Evolutionary conservation across 1,284 basidiomycete species (phyloP).

Genomic region (Mycena citricolor): DNA sequence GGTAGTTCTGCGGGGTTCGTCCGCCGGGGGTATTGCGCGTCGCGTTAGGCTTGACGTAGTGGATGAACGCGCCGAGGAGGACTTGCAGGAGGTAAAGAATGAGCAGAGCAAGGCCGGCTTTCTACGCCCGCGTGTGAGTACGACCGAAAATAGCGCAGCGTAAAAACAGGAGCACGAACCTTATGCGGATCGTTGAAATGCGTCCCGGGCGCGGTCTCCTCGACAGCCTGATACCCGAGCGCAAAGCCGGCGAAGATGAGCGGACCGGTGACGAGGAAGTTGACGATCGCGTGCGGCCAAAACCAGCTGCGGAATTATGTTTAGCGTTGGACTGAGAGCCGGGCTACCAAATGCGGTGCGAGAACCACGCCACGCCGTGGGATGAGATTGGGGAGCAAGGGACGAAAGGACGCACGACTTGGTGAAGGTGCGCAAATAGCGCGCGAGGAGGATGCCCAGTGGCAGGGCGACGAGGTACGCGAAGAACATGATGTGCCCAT

Average conservation of each 20-base stretch:
- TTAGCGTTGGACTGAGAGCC: too few relatives aligned
- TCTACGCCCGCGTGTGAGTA: conserved; percentile 27
- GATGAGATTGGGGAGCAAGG: neutral
- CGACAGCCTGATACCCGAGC: conserved; percentile 15
- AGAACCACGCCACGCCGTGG: neutral
- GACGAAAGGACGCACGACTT: neutral
- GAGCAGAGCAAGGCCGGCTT: conserved; percentile 43
- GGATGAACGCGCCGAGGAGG: conserved; percentile 41
- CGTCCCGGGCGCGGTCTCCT: neutral
- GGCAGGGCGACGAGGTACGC: conserved; percentile 10
- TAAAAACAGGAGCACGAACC: conserved; percentile 10
- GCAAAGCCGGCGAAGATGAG: conserved; percentile 7
- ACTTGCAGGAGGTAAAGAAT: conserved; percentile 44
- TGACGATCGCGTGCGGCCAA: conserved; percentile 13
- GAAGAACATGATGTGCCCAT: conserved; percentile 10
- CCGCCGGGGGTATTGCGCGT: conserved; percentile 25
- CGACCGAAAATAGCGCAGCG: neutral
- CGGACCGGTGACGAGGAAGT: conserved; percentile 12
- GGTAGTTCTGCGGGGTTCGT: conserved; percentile 24
- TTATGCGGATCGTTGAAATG: conserved; percentile 24
- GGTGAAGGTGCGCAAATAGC: conserved; percentile 10
- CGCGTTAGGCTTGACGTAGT: conserved; percentile 34
- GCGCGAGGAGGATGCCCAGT: conserved; percentile 9
- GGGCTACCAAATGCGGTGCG: too few relatives aligned
- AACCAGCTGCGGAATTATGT: conserved; percentile 7